phyloP scores from a whole-genome alignment of 78 protist species.

The Dictyostelium intermedium region DNA sequence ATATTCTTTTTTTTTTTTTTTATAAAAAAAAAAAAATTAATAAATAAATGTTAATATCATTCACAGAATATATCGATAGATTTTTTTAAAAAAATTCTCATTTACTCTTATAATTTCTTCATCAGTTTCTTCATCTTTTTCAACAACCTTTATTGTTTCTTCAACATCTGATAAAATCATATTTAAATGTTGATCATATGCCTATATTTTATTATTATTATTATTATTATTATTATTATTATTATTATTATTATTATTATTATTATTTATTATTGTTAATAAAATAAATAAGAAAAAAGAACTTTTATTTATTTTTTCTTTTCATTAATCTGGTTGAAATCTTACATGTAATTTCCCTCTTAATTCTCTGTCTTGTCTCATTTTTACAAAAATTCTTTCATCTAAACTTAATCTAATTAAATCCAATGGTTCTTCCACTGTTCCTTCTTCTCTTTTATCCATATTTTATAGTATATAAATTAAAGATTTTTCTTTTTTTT shows the following conservation, averaged over 20 bases:
- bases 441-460: conserved; percentile 78
- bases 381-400: conserved; percentile 94
- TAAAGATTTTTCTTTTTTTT: background rate
- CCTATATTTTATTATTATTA: conserved; percentile 71
- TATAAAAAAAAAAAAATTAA: too few species aligned
- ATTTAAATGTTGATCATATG: conserved; percentile 98
- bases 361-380: conserved; percentile 97
- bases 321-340: background rate
- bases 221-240: background rate
- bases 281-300: background rate
- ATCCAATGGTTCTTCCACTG: conserved; percentile 92
- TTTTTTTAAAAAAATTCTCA: background rate
- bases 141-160: conserved; percentile 89
- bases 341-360: conserved; percentile 96
- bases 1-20: conserved; percentile 63
- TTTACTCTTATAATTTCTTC: conserved; percentile 93
- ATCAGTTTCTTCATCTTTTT: conserved; percentile 90
- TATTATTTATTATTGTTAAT: too few species aligned
- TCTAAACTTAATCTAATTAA: conserved; percentile 92
- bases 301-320: too few species aligned
- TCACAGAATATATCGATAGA: too few species aligned
- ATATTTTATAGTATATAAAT: background rate
- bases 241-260: background rate
- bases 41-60: too few species aligned
- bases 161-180: conserved; percentile 98